Evolutionary conservation across 345 rosid species (phyloP).

Genomic region (Lumnitzera racemosa): DNA sequence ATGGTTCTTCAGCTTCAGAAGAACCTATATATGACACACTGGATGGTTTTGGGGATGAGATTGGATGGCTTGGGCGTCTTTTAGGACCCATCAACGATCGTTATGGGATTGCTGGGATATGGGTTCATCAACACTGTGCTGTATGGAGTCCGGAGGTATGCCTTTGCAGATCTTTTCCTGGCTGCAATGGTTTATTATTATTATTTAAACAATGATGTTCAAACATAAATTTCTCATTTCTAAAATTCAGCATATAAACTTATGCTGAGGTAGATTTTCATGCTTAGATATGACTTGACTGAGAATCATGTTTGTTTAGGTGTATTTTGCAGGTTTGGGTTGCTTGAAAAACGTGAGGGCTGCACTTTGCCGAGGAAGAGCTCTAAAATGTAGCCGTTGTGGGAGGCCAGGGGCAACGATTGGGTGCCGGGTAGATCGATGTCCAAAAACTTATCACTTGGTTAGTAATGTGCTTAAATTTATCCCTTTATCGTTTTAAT

Average conservation of each 20-base stretch:
- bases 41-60: slow-evolving; percentile 96
- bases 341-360: slow-evolving; percentile 92
- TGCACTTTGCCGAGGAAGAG: slow-evolving; percentile 91
- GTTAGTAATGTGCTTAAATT: slow-evolving; percentile 34
- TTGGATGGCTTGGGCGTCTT: slow-evolving; percentile 94
- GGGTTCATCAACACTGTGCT: slow-evolving; percentile 98
- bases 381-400: slow-evolving; percentile 89
- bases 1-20: slow-evolving; percentile 83
- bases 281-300: slow-evolving; percentile 1
- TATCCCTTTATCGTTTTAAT: neutral
- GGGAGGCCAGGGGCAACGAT: slow-evolving; percentile 99
- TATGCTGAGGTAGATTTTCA: slow-evolving; percentile 1
- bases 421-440: slow-evolving; percentile 97
- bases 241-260: neutral
- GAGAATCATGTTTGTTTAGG: slow-evolving; percentile 37
- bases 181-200: slow-evolving; percentile 4
- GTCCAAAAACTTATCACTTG: slow-evolving; percentile 98
- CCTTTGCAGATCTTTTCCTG: slow-evolving; percentile 2
- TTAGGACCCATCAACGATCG: slow-evolving; percentile 95
- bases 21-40: slow-evolving; percentile 74
- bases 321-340: slow-evolving; percentile 97
- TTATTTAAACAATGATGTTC: neutral
- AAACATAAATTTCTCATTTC: neutral
- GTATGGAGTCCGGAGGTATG: slow-evolving; percentile 99
- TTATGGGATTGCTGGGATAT: slow-evolving; percentile 91